A percentile compares a stretch with the other conserved stretches of the same genome.
phyloP scores from a whole-genome alignment of 1,284 basidiomycete species.

The Irpex rosettiformis region DNA sequence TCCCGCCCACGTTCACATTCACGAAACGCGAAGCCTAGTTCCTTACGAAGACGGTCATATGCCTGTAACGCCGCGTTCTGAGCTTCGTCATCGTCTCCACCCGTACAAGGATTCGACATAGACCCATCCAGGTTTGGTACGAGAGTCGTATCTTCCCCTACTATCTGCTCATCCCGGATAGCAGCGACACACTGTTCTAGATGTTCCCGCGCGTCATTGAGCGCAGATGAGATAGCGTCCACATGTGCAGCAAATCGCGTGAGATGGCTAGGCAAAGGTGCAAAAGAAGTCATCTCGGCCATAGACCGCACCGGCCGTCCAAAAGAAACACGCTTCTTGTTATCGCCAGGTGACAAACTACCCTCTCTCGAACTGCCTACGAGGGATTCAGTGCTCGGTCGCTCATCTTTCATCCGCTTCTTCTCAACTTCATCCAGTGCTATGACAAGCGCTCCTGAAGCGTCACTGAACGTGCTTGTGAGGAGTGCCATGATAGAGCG shows the following conservation, averaged over 20 bases:
- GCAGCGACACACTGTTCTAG: constrained; percentile 56
- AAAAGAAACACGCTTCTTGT: constrained; percentile 5
- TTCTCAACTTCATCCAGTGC: constrained; percentile 57
- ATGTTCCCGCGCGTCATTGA: constrained; percentile 64
- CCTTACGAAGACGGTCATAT: constrained; percentile 69
- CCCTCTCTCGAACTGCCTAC: constrained; percentile 15
- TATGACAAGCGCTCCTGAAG: constrained; percentile 53
- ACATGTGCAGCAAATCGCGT: constrained; percentile 68
- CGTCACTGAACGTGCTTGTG: constrained; percentile 61
- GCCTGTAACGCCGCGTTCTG: constrained; percentile 54
- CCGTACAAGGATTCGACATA: constrained; percentile 5
- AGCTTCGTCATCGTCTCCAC: constrained; percentile 18
- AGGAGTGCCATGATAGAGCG: constrained; percentile 67
- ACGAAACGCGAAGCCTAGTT: constrained; percentile 67
- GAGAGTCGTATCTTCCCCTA: background rate
- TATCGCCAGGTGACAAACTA: constrained; percentile 15
- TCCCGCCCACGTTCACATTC: constrained; percentile 78
- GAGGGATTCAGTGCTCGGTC: constrained; percentile 37
- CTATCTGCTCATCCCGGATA: constrained; percentile 37
- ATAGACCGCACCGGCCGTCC: constrained; percentile 19
- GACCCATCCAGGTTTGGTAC: constrained; percentile 4
- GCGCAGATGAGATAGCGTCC: constrained; percentile 58
- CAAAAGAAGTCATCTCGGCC: constrained; percentile 48
- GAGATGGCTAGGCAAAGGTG: constrained; percentile 65
- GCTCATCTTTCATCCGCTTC: constrained; percentile 43